Conservation (phyloP, 1,284 basidiomycete genomes). For the Mycosarcoma maydis region DNA sequence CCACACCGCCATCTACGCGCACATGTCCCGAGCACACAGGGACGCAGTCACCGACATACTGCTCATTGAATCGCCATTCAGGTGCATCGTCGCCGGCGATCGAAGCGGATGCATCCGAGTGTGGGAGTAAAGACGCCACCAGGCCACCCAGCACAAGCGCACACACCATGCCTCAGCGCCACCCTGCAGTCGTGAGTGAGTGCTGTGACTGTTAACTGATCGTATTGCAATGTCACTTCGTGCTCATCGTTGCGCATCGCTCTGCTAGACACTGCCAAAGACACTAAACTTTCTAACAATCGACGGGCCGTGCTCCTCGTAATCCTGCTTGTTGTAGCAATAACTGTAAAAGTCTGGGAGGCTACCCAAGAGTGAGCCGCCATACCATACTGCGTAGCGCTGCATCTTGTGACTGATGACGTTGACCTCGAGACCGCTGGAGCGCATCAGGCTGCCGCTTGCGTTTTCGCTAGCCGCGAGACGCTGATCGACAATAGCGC, state of each 20-base stretch:
- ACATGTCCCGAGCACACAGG: conserved; percentile 71
- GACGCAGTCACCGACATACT: conserved; percentile 83
- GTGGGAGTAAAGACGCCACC: conserved; percentile 54
- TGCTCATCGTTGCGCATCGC: no score
- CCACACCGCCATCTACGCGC: conserved; percentile 26
- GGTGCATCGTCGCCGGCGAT: conserved; percentile 86
- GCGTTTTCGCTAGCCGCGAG: conserved; percentile 80
- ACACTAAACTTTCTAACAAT: conserved; percentile 70
- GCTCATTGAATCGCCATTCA: conserved; percentile 85
- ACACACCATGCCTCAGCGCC: not conserved
- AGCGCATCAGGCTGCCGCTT: conserved; percentile 78
- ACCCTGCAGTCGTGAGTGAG: no score
- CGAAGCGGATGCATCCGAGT: conserved; percentile 56
- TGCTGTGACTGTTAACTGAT: no score
- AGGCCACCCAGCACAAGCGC: not conserved
- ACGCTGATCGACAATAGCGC: conserved; percentile 89
- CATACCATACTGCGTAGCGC: conserved; percentile 98
- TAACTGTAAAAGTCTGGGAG: conserved; percentile 97
- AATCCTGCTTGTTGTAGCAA: conserved; percentile 95
- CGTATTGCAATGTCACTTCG: no score
- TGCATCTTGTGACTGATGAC: conserved; percentile 99
- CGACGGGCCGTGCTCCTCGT: conserved; percentile 95
- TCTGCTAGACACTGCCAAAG: conserved; percentile 52
- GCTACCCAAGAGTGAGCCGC: conserved; percentile 77
- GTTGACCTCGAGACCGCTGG: conserved; percentile 69